Percentiles rank a stretch among this genome's conserved stretches.
Conservation (phyloP, 1,139 yeast species). For the Nematodospora anomalae region DNA sequence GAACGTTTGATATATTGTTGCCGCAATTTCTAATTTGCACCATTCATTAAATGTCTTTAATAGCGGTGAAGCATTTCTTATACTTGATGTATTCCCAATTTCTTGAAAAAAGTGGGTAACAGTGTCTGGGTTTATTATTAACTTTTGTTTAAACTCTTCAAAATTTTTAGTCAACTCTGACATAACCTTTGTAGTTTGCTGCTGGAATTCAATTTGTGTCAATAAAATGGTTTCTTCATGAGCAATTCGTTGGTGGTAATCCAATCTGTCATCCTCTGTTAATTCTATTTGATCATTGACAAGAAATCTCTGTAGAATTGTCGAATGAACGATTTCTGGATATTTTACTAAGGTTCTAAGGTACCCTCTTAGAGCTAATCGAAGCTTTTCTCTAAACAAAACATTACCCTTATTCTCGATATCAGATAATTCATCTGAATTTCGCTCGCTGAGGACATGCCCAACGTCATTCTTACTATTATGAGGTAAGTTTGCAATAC, state of each 20-base stretch:
- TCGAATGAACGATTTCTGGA: slow-evolving; percentile 56
- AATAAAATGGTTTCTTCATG: slow-evolving; percentile 60
- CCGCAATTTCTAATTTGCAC: slow-evolving; percentile 79
- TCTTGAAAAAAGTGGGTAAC: slow-evolving; percentile 59
- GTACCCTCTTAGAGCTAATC: slow-evolving; percentile 77
- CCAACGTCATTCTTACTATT: slow-evolving; percentile 49
- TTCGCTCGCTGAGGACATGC: slow-evolving; percentile 1
- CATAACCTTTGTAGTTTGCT: slow-evolving; percentile 52
- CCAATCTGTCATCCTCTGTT: slow-evolving; percentile 47
- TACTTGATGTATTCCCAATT: slow-evolving; percentile 52
- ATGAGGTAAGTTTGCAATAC: slow-evolving; percentile 45
- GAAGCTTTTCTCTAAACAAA: slow-evolving; percentile 56
- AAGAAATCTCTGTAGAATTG: slow-evolving; percentile 54
- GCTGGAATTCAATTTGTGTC: slow-evolving; percentile 75
- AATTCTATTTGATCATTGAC: slow-evolving; percentile 29
- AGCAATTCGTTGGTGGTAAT: slow-evolving; percentile 54
- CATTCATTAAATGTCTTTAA: slow-evolving; percentile 73
- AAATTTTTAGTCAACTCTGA: slow-evolving; percentile 50
- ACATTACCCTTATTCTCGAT: slow-evolving; percentile 2
- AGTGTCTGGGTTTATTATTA: slow-evolving; percentile 49
- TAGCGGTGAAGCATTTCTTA: slow-evolving; percentile 67
- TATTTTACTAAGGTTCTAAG: slow-evolving; percentile 52
- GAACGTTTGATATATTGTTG: slow-evolving; percentile 76
- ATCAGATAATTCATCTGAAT: slow-evolving; percentile 2
- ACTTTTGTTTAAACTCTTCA: slow-evolving; percentile 53